Base-by-base conservation (phyloP, 2,329 filamentous ascomycete genomes). In the Cylindrodendrum hubeiense region DNA sequence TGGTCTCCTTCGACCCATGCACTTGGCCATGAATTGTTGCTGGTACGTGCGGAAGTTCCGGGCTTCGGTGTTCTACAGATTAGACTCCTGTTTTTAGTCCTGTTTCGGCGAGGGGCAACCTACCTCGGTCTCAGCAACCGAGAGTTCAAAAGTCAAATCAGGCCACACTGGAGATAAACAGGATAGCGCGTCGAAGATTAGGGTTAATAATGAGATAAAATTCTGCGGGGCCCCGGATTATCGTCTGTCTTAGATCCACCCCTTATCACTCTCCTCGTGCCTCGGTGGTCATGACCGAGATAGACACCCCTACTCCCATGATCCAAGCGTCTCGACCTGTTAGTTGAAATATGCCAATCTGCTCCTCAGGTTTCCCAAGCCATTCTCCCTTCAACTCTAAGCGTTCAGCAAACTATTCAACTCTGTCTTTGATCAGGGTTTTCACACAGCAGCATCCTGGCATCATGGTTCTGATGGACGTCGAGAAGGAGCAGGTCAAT, bases 401-500 rank as follows among this genome's bases (percentile, higher is more conserved):
- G 15, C 17, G n/a, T 5, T 24, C 43, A 13, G 10, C 21, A 26
- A 5, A 22, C 9, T 8, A 13, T 15, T 17, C 21, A 24, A 22
- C 15, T 13, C 21, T 4, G 12, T 17, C 5, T 13, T 15, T 24
- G 43, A 46, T 24, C 43, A 22, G 24, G 8, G 10, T 17, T 24
- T 24, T 26, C 15, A 15, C 43, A 24, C 21, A 6, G 8, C 13
- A 24, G 15, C 12, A 10, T 9, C 9, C 21, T n/a, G 5, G 21
- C 19, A 24, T 13, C 43, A 46, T 46, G 43, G 43, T 21, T 21
- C 13, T 24, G 43, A 13, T 46, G 10, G 43, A 52, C 50, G 24
- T 13, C 50, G 50, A 54, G 34, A 54, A 41, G 51, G 51, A 54
- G 3, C 24, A 54, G 51, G 8, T 21, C 34, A 7, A 54, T 17